Percentiles rank a stretch among this genome's conserved stretches.
phyloP scores from a whole-genome alignment of 1,284 basidiomycete genomes.

The Pseudozyma sp. region DNA sequence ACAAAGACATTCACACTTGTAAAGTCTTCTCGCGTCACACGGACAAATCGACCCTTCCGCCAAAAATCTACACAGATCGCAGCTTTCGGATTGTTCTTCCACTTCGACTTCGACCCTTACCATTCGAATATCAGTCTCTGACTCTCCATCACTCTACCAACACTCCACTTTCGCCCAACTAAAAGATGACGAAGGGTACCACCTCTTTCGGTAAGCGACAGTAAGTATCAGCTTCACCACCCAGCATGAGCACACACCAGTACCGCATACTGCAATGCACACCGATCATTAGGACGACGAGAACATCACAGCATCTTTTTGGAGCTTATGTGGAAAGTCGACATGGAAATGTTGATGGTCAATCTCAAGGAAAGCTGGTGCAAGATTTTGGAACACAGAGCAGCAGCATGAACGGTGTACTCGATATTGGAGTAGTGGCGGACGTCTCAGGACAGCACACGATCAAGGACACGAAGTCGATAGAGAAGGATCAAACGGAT shows the following conservation, averaged over 20 bases:
- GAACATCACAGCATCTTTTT: neutral
- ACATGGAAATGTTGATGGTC: too few relatives aligned
- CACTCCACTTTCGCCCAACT: conserved; percentile 12
- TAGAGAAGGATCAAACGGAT: too few relatives aligned
- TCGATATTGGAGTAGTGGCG: too few relatives aligned
- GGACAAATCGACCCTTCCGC: neutral
- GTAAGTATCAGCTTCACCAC: conserved; percentile 57
- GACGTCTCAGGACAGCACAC: too few relatives aligned
- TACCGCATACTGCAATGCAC: conserved; percentile 79
- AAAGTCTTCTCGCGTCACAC: neutral
- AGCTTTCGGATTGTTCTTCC: conserved; percentile 32
- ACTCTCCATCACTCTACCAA: conserved; percentile 14
- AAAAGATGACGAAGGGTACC: conserved; percentile 68
- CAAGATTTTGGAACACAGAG: too few relatives aligned
- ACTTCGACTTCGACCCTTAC: neutral
- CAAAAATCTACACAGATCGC: conserved; percentile 5
- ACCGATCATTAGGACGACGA: neutral
- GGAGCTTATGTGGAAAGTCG: too few relatives aligned
- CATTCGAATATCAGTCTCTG: conserved; percentile 16
- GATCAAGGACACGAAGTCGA: too few relatives aligned
- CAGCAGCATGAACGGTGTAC: too few relatives aligned
- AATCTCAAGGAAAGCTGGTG: too few relatives aligned
- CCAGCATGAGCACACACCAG: conserved; percentile 78
- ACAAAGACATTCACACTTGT: neutral
- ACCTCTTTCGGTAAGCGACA: conserved; percentile 69